Evolutionary conservation across 225 moss, liverwort and hornwort genomes (phyloP), one percentile per base, ranked within the genome.

Genomic region (Ulota crispa): DNA sequence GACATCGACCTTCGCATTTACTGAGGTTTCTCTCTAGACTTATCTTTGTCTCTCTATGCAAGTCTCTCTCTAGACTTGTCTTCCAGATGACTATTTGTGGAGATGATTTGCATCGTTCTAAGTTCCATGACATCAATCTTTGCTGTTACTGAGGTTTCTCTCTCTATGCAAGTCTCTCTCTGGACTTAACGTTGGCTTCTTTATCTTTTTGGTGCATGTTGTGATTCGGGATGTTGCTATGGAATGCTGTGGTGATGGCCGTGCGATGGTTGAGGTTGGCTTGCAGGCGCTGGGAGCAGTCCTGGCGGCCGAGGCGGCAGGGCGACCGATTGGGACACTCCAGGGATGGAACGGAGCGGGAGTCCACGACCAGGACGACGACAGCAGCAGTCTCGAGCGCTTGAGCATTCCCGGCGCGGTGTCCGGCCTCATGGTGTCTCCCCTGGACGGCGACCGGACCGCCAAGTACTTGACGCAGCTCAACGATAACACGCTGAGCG

Each of bases 241-340:
- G 66, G 9, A 64, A 65, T 24, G 77, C 3, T 34, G 18, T 36
- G 15, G n/a, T 34, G 64, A 47, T 50, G 43, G 30, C 4, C 31
- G 28, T 45, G 76, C 21, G 12, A 62, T 21, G 27, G 13, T 37
- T 19, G 69, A 4, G 32, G 26, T 9, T 8, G 69, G 63, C 18
- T 9, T 0, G 75, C 79, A 88, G 88, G 88, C 80, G 45, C 26
- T 85, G 59, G 82, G 59, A 52, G 83, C 73, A 62, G 83, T 81
- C 3, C 20, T 83, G 15, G 55, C 81, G 19, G 72, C 80, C 6
- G 81, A 86, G 70, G 86, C 88, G 3, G 89, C 86, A 8, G 83
- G 86, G 26, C 84, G 84, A 7, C 81, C 81, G 1, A 84, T 64
- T 15, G 86, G 78, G n/a, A 83, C 88, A 12, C 75, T 80, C n/a